A percentile compares a stretch with the other conserved stretches of the same genome.
Conservation (phyloP, 768 basidiomycete species). For the Naematelia aurantialba region DNA sequence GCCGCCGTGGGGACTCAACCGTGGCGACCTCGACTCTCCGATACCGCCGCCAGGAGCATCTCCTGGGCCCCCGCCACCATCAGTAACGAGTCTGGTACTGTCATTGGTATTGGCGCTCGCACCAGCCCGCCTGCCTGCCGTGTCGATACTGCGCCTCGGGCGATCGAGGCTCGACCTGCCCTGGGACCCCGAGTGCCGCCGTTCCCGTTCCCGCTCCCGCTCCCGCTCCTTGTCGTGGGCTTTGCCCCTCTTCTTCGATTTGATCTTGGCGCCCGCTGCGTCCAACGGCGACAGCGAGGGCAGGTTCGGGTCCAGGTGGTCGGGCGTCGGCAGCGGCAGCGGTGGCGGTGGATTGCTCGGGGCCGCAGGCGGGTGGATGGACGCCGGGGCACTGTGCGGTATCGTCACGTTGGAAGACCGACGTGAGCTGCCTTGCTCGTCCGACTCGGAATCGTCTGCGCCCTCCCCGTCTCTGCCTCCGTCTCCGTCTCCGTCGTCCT, state of each 20-base stretch:
- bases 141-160: neutral
- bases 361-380: neutral
- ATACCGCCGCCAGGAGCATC: neutral
- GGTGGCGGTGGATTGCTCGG: neutral
- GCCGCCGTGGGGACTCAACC: neutral
- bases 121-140: neutral
- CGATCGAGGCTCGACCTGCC: neutral
- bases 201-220: conserved; percentile 3
- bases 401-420: neutral
- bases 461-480: neutral
- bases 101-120: neutral
- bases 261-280: neutral
- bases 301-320: neutral
- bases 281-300: neutral
- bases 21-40: neutral
- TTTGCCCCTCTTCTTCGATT: neutral
- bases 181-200: neutral
- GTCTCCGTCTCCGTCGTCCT: neutral
- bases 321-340: conserved; percentile 1
- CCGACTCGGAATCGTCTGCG: neutral
- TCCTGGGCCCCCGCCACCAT: neutral
- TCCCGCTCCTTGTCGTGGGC: conserved; percentile 7
- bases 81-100: neutral
- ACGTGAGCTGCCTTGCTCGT: neutral
- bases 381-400: neutral